phyloP scores from a whole-genome alignment of 1,284 basidiomycete genomes.

The Trichosporon sp. region DNA sequence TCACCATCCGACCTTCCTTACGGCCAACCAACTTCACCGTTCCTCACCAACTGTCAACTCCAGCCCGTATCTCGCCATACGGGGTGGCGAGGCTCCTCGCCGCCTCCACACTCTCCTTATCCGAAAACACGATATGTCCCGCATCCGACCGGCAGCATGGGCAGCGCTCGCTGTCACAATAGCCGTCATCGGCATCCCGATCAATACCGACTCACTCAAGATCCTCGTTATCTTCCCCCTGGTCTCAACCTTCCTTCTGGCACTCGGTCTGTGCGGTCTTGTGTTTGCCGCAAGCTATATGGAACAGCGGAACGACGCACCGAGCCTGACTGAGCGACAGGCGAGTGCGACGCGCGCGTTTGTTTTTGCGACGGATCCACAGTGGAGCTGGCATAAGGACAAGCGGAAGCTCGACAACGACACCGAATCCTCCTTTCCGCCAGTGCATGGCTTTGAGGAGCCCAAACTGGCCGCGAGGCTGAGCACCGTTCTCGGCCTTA shows the following conservation, averaged over 20 bases:
- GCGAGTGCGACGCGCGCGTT: constrained; percentile 21
- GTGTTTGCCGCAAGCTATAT: constrained; percentile 11
- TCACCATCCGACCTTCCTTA: background rate
- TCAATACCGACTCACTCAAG: background rate
- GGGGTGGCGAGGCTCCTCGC: constrained; percentile 19
- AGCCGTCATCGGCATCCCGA: background rate
- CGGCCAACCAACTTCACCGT: background rate
- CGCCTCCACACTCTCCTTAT: constrained; percentile 9
- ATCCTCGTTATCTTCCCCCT: constrained; percentile 15
- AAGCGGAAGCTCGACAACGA: background rate
- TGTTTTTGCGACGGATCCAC: constrained; percentile 10
- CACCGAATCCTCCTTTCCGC: background rate
- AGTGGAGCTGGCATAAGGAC: background rate
- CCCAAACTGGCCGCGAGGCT: constrained; percentile 64
- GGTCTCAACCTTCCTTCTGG: background rate
- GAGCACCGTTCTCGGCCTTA: constrained; percentile 74
- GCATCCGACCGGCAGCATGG: background rate
- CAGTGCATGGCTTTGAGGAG: constrained; percentile 24
- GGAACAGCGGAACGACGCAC: background rate
- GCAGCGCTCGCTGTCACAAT: background rate
- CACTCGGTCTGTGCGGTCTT: background rate
- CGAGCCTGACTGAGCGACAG: constrained; percentile 22
- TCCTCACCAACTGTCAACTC: background rate
- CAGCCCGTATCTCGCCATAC: background rate
- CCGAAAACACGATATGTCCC: background rate